phyloP scores from a whole-genome alignment of 2,329 filamentous ascomycete species.

The Fusarium setosum region DNA sequence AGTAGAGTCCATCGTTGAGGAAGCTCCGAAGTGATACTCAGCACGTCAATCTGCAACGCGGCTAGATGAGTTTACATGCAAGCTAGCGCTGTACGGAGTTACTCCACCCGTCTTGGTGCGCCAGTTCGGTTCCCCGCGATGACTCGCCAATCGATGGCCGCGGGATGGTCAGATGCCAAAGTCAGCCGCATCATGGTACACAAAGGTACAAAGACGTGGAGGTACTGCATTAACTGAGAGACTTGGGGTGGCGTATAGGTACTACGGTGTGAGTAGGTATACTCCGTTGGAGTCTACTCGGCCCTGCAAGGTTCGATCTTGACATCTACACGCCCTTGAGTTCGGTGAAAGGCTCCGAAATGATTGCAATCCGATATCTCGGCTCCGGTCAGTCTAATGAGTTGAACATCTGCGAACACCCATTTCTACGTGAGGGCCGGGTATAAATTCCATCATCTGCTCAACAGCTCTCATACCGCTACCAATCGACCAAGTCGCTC shows the following conservation, averaged over 20 bases:
- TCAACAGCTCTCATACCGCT: too few species aligned
- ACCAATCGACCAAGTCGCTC: not conserved
- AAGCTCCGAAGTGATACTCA: not conserved
- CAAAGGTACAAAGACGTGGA: not conserved
- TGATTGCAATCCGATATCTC: not conserved
- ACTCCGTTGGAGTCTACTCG: not conserved
- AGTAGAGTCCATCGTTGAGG: not conserved
- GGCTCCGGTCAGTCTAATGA: constrained; percentile 9
- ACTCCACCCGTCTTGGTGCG: not conserved
- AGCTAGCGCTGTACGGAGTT: not conserved
- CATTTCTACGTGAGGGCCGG: too few species aligned
- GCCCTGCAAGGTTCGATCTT: not conserved
- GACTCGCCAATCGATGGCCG: constrained; percentile 33
- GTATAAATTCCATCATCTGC: too few species aligned
- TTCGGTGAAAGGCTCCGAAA: constrained; percentile 14
- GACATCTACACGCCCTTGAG: constrained; percentile 1
- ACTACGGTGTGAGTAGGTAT: not conserved
- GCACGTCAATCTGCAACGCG: too few species aligned
- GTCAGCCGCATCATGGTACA: constrained; percentile 29
- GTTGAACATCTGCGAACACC: not conserved
- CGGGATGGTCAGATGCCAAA: constrained; percentile 37
- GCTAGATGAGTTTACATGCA: too few species aligned
- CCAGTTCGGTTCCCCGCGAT: constrained; percentile 15
- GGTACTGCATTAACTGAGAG: constrained; percentile 1
- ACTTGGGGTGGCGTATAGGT: not conserved